Base-by-base conservation (phyloP, 441 rosid species). In the Pelargonium australe region DNA sequence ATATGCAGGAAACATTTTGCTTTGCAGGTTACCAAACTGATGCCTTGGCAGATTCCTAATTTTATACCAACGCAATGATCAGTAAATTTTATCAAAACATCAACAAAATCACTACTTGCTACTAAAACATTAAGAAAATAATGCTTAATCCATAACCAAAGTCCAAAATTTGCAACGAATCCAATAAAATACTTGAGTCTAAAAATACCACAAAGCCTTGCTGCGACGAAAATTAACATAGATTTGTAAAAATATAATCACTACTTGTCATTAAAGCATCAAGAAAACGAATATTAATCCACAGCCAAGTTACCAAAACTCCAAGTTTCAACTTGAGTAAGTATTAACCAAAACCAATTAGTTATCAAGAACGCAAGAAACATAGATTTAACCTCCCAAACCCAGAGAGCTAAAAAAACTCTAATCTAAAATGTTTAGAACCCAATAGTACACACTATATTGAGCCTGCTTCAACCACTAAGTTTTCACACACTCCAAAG, bases 1-100 rank as follows among this genome's bases (percentile, higher is more conserved):
- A 75, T 93, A 93, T 1, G 94, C 98, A 16, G 97, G 98, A 79
- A 93, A 89, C 98, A 92, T 84, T 85, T 89, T 90, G 91, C 96
- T 87, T 58, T 90, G 96, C 28, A 90, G 74, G 73, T 86, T 85
- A 51, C 98, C 98, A 53, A 89, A 90, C 72, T 86, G 92, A 83
- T 89, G 97, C 85, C 97, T 86, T 10, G 97, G 96, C 13, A 93
- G 81, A 73, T 93, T 84, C 82, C 94, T 92, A 73, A 40, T 63
- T 67, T 37, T 64, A 63, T 16, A 25, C 41, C 34, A 9, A 66
- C 69, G 41, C 10, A 19, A 14, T 13, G 16, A 55, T 16, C 1
- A 17, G 14, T n/a, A 14, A 53, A 3, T 55, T 16, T 14, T 2
- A 34, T 55, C 61, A 55, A 6, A 7, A 6, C 23, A 55, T 55